These are phyloP conservation scores for Immersiporthe knoxdaviesiana DNA, from an alignment of 2,329 filamentous ascomycete species.

Conservation along the genomic window DNA sequence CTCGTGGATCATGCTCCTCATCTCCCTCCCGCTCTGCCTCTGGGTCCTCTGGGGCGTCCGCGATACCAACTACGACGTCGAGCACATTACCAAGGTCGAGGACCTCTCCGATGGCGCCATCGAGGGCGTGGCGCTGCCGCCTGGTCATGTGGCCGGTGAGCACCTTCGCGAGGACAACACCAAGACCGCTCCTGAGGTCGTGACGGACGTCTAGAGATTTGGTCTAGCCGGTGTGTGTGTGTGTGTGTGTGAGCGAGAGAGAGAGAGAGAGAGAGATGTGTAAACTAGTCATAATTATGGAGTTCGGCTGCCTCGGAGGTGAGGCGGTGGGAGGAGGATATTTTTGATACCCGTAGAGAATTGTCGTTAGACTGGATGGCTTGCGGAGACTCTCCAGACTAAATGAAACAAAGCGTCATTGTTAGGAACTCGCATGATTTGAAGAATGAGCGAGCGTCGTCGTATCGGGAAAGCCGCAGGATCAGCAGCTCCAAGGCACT, in stretches of 20 bases:
- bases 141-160: constrained; percentile 26
- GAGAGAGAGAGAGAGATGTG: too few species aligned
- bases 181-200: constrained; percentile 10
- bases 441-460: too few species aligned
- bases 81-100: constrained; percentile 31
- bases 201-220: background rate
- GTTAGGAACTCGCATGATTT: background rate
- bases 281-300: background rate
- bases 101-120: constrained; percentile 26
- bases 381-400: background rate
- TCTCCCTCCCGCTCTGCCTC: constrained; percentile 33
- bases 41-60: constrained; percentile 32
- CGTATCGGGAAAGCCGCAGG: too few species aligned
- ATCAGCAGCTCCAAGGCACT: too few species aligned
- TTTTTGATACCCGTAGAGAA: constrained; percentile 1
- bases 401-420: background rate
- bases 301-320: background rate
- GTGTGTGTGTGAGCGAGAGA: too few species aligned
- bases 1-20: constrained; percentile 34
- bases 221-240: background rate
- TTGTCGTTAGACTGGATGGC: too few species aligned
- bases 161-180: constrained; percentile 16
- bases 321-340: background rate
- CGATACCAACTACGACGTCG: constrained; percentile 35
- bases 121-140: constrained; percentile 20